These are phyloP conservation scores for Kwoniella pini DNA, from an alignment of 768 basidiomycete genomes.

Conservation along the genomic window DNA sequence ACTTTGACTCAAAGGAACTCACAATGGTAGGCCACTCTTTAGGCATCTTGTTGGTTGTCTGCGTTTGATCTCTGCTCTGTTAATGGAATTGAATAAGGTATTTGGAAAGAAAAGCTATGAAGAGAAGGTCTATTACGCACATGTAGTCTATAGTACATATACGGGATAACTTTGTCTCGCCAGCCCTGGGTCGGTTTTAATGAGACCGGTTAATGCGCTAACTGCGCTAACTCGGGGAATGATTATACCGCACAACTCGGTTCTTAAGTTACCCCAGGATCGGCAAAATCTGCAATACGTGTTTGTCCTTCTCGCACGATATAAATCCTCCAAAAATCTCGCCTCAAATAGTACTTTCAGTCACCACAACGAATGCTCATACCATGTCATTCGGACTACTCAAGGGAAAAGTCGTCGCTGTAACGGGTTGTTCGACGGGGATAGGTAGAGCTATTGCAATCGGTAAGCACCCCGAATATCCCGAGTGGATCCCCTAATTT, in stretches of 20 bases:
- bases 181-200: no score
- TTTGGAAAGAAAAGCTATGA: not conserved
- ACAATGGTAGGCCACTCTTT: constrained; percentile 45
- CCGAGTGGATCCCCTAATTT: not conserved
- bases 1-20: constrained; percentile 15
- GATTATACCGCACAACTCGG: constrained; percentile 1
- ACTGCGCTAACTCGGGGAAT: not conserved
- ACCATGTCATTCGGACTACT: constrained; percentile 36
- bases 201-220: not conserved
- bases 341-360: no score
- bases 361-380: no score
- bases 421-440: constrained; percentile 73
- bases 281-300: not conserved
- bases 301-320: not conserved
- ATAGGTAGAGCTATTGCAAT: constrained; percentile 72
- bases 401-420: constrained; percentile 64
- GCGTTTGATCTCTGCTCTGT: not conserved
- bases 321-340: no score
- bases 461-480: constrained; percentile 52
- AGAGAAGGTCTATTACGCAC: not conserved
- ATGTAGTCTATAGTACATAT: no score
- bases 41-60: constrained; percentile 26
- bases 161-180: no score
- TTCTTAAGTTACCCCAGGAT: not conserved
- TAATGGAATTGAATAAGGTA: not conserved